Evolutionary conservation across 441 rosid species (phyloP).

Genomic region (Syzygium syzygioides): DNA sequence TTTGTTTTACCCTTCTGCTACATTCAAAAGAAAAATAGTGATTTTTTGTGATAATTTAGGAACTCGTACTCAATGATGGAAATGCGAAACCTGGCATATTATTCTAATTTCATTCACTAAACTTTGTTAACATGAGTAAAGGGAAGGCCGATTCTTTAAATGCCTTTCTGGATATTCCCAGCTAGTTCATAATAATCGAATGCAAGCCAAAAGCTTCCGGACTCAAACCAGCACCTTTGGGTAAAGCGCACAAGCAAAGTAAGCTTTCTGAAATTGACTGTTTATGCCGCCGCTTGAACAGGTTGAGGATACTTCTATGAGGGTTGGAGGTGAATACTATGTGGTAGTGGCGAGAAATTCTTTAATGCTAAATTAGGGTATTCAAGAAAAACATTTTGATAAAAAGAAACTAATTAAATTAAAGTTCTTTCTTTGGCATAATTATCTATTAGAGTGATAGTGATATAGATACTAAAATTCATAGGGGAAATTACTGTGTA

Average conservation of each 20-base stretch:
- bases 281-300: too few species aligned
- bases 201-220: too few species aligned
- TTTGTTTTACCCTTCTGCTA: neutral
- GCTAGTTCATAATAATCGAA: too few species aligned
- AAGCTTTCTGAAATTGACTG: too few species aligned
- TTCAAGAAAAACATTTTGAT: neutral
- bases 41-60: neutral
- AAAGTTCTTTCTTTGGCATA: too few species aligned
- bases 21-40: neutral
- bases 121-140: neutral
- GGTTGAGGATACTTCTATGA: too few species aligned
- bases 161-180: too few species aligned
- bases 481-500: neutral
- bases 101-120: neutral
- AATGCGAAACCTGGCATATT: neutral
- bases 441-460: neutral
- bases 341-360: neutral
- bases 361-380: neutral
- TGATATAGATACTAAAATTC: neutral
- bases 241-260: too few species aligned
- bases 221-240: too few species aligned
- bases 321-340: neutral
- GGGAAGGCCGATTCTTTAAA: neutral
- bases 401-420: too few species aligned
- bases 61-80: fast-evolving